Percentiles rank a stretch among this genome's conserved stretches.
phyloP scores from a whole-genome alignment of 169 alveolate genomes.

The Cryptosporidium canis region DNA sequence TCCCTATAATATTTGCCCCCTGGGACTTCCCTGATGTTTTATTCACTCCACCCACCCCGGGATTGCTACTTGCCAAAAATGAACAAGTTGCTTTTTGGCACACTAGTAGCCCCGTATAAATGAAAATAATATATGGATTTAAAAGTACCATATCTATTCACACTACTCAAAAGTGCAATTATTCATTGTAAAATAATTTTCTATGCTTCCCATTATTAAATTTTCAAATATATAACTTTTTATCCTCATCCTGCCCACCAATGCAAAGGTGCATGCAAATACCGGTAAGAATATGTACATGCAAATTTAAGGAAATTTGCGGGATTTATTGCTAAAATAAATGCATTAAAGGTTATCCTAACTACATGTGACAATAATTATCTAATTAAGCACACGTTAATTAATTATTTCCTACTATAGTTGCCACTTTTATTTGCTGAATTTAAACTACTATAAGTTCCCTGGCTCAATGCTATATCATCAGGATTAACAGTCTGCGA shows the following conservation, averaged over 20 bases:
- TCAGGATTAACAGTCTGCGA: background rate
- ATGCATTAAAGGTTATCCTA: background rate
- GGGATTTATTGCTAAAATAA: background rate
- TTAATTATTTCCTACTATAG: background rate
- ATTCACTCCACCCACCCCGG: background rate
- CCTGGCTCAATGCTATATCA: slow-evolving; percentile 8
- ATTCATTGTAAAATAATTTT: background rate
- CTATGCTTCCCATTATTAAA: background rate
- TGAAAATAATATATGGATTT: background rate
- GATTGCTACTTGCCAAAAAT: background rate
- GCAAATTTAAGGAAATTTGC: background rate
- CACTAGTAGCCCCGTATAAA: background rate
- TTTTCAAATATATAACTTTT: slow-evolving; percentile 19
- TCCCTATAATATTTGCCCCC: background rate
- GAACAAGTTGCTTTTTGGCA: background rate
- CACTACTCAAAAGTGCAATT: background rate
- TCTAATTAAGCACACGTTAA: background rate
- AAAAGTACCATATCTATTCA: background rate
- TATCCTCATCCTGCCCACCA: background rate
- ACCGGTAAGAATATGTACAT: background rate
- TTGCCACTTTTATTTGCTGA: background rate
- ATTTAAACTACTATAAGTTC: background rate
- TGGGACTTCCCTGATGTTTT: background rate
- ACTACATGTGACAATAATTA: background rate
- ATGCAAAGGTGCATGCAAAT: background rate